Conservation (phyloP, 2,329 filamentous ascomycete genomes). For the Colletotrichum trifolii region DNA sequence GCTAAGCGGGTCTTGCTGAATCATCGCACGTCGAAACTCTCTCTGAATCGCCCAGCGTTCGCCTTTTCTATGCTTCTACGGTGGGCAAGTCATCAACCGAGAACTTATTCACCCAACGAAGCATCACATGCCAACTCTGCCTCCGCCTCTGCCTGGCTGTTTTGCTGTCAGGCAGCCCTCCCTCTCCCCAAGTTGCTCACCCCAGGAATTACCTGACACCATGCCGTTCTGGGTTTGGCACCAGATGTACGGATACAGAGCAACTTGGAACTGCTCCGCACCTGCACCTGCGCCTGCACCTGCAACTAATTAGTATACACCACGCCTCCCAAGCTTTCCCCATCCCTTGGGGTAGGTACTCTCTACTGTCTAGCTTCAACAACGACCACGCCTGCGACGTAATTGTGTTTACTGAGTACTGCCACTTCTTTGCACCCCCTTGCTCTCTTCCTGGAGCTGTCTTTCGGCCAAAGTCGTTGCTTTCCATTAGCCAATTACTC, state of each 20-base stretch:
- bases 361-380: too few relatives aligned
- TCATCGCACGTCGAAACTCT: too few relatives aligned
- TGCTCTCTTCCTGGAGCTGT: background rate
- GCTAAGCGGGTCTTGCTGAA: too few relatives aligned
- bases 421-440: too few relatives aligned
- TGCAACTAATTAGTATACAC: too few relatives aligned
- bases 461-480: slow-evolving; percentile 33
- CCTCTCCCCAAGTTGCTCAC: slow-evolving; percentile 5
- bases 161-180: slow-evolving; percentile 30
- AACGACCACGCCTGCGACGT: too few relatives aligned
- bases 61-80: too few relatives aligned
- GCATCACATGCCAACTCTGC: slow-evolving; percentile 37
- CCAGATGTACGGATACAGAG: slow-evolving; percentile 12
- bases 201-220: slow-evolving; percentile 27
- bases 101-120: slow-evolving; percentile 26
- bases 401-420: too few relatives aligned
- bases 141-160: slow-evolving; percentile 25
- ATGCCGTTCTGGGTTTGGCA: slow-evolving; percentile 34
- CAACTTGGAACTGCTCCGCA: slow-evolving; percentile 16
- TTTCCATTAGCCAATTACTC: slow-evolving; percentile 29
- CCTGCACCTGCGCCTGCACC: background rate
- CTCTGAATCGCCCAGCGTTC: too few relatives aligned
- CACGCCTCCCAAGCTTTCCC: slow-evolving; percentile 27
- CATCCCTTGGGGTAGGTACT: slow-evolving; percentile 22
- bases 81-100: too few relatives aligned